Conservation (phyloP, 768 basidiomycete species). For the Rhizopogon salebrosus region DNA sequence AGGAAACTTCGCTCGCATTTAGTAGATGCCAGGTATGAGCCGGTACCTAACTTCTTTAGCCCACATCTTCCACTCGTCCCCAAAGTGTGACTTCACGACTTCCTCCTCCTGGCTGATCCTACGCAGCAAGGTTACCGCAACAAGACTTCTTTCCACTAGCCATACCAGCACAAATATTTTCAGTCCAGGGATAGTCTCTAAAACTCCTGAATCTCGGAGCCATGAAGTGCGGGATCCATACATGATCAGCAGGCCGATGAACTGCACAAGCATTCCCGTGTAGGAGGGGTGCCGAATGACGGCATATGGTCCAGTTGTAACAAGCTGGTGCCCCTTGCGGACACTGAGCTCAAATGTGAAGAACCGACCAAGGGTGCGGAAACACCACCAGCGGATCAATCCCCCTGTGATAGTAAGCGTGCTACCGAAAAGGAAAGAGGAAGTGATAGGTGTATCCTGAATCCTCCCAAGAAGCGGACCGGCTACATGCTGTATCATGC, state of each 20-base stretch:
- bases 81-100: constrained; percentile 25
- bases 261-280: constrained; percentile 10
- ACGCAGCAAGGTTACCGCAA: not conserved
- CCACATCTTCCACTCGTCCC: constrained; percentile 29
- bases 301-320: no score
- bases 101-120: constrained; percentile 23
- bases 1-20: no score
- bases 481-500: not conserved
- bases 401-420: constrained; percentile 13
- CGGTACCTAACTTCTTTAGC: constrained; percentile 22
- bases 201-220: constrained; percentile 10
- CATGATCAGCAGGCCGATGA: constrained; percentile 2
- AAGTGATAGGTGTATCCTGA: no score
- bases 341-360: constrained; percentile 26
- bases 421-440: constrained; percentile 12
- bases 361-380: constrained; percentile 16
- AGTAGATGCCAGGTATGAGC: constrained; percentile 31
- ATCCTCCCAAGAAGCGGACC: not conserved
- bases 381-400: constrained; percentile 23
- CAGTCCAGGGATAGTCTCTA: constrained; percentile 3
- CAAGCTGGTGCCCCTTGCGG: constrained; percentile 18
- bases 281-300: constrained; percentile 29
- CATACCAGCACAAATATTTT: not conserved
- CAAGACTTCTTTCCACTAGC: not conserved
- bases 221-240: constrained; percentile 8